Evolutionary conservation across 768 basidiomycete genomes (phyloP), one percentile per base, ranked within the genome.

Genomic region (Serendipita vermifera): DNA sequence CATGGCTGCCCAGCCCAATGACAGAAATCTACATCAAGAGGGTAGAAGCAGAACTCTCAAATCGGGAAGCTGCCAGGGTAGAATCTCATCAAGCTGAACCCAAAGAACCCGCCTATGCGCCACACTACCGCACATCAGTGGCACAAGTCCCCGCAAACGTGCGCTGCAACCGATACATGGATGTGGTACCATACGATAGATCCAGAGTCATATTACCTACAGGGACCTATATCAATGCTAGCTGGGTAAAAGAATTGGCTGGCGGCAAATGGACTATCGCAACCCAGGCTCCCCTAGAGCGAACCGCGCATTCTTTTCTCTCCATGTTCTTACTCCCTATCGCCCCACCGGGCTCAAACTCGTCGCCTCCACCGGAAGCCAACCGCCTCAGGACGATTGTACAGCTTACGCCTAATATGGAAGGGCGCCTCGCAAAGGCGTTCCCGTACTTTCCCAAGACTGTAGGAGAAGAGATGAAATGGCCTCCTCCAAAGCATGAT

Each of bases 231-330:
- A 65, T 93, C 33, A 91, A 93, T 62, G 90, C 84, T 13, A 87
- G 77, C 63, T 91, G 88, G 84, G 81, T 91, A n/a, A 72, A 76
- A 40, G 90, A 92, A 64, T 69, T 73, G 26, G 76, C 71, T 51
- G 85, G 89, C 5, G 75, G 75, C 31, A 85, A 81, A 63, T 82
- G 79, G 79, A 89, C 87, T 85, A 85, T 92, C 57, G 87, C 87
- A 2, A 77, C 86, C 0, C 89, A 92, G 64, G 90, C 89, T 0
- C 87, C 90, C 0, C 69, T 89, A 32, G 78, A 75, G 3, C 65
- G 71, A 46, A 87, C 88, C 0, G 73, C 77, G 0, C 84, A 91
- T 63, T 71, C 85, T 3, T 90, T 90, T 67, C 77, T 93, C 64
- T 85, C 79, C 60, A 66, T 85, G 43, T 72, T 90, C 59, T 65